Conservation (phyloP, 805 yeast genomes). For the Blastobotrys mokoenaii region DNA sequence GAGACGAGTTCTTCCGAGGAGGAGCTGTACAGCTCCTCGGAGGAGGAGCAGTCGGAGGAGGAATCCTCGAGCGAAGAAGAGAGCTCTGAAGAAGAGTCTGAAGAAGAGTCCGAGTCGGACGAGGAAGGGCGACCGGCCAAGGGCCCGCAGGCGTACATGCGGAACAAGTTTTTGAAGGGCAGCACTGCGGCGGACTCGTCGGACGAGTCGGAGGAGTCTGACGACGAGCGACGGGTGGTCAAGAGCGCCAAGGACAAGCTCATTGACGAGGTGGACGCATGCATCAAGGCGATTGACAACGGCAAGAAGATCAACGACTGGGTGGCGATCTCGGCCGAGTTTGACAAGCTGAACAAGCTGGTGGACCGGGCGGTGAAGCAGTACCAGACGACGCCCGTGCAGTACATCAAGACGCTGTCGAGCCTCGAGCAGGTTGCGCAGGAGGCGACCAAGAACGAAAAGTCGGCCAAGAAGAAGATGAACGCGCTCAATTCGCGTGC, state of each 20-base stretch:
- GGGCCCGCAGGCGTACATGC: slow-evolving; percentile 28
- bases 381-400: slow-evolving; percentile 61
- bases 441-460: slow-evolving; percentile 44
- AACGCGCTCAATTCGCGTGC: slow-evolving; percentile 80
- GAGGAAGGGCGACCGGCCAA: slow-evolving; percentile 31
- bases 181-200: slow-evolving; percentile 39
- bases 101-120: slow-evolving; percentile 27
- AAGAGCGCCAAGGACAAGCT: slow-evolving; percentile 91
- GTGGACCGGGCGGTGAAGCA: slow-evolving; percentile 68
- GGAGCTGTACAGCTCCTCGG: slow-evolving; percentile 39
- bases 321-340: slow-evolving; percentile 62
- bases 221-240: slow-evolving; percentile 75
- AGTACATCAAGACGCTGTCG: slow-evolving; percentile 59
- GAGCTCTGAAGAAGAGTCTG: slow-evolving; percentile 39
- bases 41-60: slow-evolving; percentile 36
- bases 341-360: slow-evolving; percentile 66
- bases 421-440: slow-evolving; percentile 62
- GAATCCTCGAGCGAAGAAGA: slow-evolving; percentile 30
- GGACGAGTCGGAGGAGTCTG: slow-evolving; percentile 49
- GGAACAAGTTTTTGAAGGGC: slow-evolving; percentile 29
- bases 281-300: slow-evolving; percentile 58
- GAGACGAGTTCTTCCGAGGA: slow-evolving; percentile 51
- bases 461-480: slow-evolving; percentile 55
- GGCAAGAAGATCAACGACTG: slow-evolving; percentile 69
- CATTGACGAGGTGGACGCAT: slow-evolving; percentile 71